Evolutionary conservation across 139 green algal species (phyloP).

Genomic region (Coelastrella sp.): DNA sequence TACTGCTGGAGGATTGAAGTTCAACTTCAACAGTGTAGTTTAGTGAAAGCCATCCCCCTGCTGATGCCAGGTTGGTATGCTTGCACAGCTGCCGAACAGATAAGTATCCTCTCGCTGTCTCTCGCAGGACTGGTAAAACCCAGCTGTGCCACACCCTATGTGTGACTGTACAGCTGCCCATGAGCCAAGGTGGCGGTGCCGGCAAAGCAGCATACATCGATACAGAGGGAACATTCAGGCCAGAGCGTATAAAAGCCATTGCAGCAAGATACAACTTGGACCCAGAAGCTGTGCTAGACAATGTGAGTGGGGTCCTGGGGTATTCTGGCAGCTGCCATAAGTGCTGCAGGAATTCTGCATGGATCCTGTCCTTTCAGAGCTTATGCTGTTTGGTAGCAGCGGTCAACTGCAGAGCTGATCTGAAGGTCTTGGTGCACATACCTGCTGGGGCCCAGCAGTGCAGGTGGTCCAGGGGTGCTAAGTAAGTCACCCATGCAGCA

Average conservation of each 20-base stretch:
- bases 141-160: slow-evolving; percentile 91
- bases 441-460: no score
- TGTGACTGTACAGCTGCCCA: slow-evolving; percentile 85
- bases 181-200: slow-evolving; percentile 65
- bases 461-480: no score
- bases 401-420: no score
- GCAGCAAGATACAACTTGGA: slow-evolving; percentile 90
- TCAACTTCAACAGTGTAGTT: no score
- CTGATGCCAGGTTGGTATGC: no score
- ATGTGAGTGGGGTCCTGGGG: slow-evolving; percentile 72
- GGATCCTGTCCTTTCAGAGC: no score
- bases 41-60: no score
- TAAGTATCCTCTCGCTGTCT: neutral
- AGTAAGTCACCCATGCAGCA: no score
- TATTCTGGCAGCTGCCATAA: neutral
- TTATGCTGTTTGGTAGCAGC: no score
- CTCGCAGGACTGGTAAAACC: slow-evolving; percentile 82
- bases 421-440: no score
- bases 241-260: slow-evolving; percentile 87
- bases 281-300: slow-evolving; percentile 79
- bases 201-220: slow-evolving; percentile 68
- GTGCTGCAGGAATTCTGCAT: neutral
- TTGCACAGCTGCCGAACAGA: neutral
- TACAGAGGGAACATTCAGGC: slow-evolving; percentile 92
- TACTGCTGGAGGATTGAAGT: no score